These are phyloP conservation scores for Neonectria coccinea DNA, from an alignment of 2,329 filamentous ascomycete genomes.

Conservation along the genomic window DNA sequence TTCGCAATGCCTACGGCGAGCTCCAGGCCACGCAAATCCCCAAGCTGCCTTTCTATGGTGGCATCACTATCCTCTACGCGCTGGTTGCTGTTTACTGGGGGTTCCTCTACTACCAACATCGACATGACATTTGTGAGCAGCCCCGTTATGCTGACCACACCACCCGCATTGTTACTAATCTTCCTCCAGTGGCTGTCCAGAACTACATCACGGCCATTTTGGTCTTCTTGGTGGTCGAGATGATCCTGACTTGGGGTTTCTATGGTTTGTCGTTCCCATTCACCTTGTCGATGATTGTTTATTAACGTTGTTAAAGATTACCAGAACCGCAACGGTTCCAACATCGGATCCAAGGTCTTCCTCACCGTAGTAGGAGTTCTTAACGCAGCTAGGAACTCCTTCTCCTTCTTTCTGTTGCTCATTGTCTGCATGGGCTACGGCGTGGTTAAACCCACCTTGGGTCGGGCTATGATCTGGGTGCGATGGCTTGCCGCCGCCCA, in stretches of 20 bases:
- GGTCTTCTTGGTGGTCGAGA: slow-evolving; percentile 92
- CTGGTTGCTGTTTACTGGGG: slow-evolving; percentile 87
- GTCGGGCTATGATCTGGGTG: slow-evolving; percentile 93
- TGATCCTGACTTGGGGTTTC: slow-evolving; percentile 99
- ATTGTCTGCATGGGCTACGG: slow-evolving; percentile 99
- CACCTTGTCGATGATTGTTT: neutral
- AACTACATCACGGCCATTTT: slow-evolving; percentile 99
- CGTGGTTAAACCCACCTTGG: slow-evolving; percentile 93
- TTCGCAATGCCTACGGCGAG: slow-evolving; percentile 96
- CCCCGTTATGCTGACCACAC: neutral
- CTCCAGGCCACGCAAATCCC: slow-evolving; percentile 95
- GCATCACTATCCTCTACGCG: slow-evolving; percentile 92
- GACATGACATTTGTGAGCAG: slow-evolving; percentile 83
- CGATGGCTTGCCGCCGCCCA: slow-evolving; percentile 91
- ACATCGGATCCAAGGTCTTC: slow-evolving; percentile 83
- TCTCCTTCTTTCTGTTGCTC: slow-evolving; percentile 96
- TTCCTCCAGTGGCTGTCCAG: slow-evolving; percentile 81
- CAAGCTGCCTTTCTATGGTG: slow-evolving; percentile 97
- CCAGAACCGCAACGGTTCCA: slow-evolving; percentile 89
- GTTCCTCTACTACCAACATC: slow-evolving; percentile 94
- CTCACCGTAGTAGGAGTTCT: slow-evolving; percentile 93
- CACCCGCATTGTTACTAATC: slow-evolving; percentile 20
- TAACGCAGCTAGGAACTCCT: slow-evolving; percentile 94
- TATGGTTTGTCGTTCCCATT: slow-evolving; percentile 71
- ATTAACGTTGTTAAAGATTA: slow-evolving; percentile 73